Evolutionary conservation across 2,329 filamentous ascomycete genomes (phyloP).

Genomic region (Fusarium begoniae): DNA sequence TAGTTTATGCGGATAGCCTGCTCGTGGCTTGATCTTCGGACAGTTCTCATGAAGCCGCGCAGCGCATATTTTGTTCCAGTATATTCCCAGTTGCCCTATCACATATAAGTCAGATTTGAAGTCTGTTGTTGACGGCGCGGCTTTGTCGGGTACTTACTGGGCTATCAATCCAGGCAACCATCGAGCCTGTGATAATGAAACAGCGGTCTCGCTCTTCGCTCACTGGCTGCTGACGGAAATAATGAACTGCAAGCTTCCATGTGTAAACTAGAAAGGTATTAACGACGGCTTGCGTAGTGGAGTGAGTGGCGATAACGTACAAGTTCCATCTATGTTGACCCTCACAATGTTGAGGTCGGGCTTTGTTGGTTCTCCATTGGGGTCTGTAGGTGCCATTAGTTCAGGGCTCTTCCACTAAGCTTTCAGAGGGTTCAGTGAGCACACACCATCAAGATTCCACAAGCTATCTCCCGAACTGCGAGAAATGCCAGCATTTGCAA

Average conservation of each 20-base stretch:
- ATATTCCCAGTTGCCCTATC: constrained; percentile 35
- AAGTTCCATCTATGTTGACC: constrained; percentile 52
- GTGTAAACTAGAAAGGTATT: constrained; percentile 48
- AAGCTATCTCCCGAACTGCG: constrained; percentile 48
- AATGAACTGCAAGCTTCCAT: constrained; percentile 56
- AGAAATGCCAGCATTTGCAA: constrained; percentile 58
- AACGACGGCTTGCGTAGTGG: accelerated
- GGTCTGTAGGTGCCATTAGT: background rate
- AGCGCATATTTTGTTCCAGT: constrained; percentile 34
- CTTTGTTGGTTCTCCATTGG: constrained; percentile 42
- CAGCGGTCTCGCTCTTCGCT: constrained; percentile 53
- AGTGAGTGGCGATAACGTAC: no score
- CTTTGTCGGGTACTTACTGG: constrained; percentile 35
- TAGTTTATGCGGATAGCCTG: constrained; percentile 58
- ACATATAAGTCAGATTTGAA: background rate
- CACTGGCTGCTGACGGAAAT: constrained; percentile 54
- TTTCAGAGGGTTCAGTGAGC: background rate
- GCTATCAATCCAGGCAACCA: constrained; percentile 58
- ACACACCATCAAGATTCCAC: constrained; percentile 50
- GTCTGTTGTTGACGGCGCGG: background rate
- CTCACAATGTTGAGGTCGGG: constrained; percentile 54
- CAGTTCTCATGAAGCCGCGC: constrained; percentile 29
- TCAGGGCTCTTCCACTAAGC: background rate
- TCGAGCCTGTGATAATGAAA: constrained; percentile 59
- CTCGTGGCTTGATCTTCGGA: constrained; percentile 35